A percentile compares a stretch with the other conserved stretches of the same genome.
Evolutionary conservation across 495 filamentous ascomycete genomes (phyloP).

Genomic region (Xeromyces bisporus): DNA sequence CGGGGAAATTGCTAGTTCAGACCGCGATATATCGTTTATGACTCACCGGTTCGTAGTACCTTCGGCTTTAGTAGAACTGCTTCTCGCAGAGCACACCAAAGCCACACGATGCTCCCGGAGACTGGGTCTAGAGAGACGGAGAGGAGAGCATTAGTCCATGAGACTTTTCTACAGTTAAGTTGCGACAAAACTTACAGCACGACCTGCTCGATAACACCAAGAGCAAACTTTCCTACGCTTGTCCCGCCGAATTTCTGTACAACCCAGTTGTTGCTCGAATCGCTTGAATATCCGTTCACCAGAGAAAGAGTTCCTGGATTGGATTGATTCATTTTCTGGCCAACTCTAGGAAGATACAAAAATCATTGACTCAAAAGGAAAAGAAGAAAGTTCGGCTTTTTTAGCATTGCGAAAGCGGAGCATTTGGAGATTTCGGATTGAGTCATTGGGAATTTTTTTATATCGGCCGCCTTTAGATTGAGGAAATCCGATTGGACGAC

Average conservation of each 20-base stretch:
- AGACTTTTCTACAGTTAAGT: too few species aligned
- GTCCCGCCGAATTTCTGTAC: slow-evolving; percentile 79
- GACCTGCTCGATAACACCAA: slow-evolving; percentile 58
- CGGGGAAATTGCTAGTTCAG: neutral
- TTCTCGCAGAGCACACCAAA: slow-evolving; percentile 85
- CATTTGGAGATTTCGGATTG: neutral
- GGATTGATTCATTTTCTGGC: slow-evolving; percentile 6
- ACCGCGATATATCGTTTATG: slow-evolving; percentile 7
- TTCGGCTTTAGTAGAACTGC: slow-evolving; percentile 74
- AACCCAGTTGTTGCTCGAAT: slow-evolving; percentile 38
- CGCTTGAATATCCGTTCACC: slow-evolving; percentile 4
- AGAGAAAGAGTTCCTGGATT: slow-evolving; percentile 4
- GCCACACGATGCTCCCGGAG: slow-evolving; percentile 53
- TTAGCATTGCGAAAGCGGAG: slow-evolving; percentile 25
- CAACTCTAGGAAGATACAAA: slow-evolving; percentile 4
- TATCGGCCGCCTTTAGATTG: neutral
- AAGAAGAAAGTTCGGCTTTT: too few species aligned
- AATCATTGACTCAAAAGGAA: neutral
- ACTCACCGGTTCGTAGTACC: slow-evolving; percentile 90
- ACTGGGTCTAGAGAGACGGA: slow-evolving; percentile 35
- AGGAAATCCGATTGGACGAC: too few species aligned
- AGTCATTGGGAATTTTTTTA: neutral
- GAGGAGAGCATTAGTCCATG: slow-evolving; percentile 3
- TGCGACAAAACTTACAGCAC: slow-evolving; percentile 35
- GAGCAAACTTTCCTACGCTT: slow-evolving; percentile 50